A percentile compares a stretch with the other conserved stretches of the same genome.
Conservation (phyloP, 2,329 filamentous ascomycete genomes). For the Sphaerulina vaccinii region DNA sequence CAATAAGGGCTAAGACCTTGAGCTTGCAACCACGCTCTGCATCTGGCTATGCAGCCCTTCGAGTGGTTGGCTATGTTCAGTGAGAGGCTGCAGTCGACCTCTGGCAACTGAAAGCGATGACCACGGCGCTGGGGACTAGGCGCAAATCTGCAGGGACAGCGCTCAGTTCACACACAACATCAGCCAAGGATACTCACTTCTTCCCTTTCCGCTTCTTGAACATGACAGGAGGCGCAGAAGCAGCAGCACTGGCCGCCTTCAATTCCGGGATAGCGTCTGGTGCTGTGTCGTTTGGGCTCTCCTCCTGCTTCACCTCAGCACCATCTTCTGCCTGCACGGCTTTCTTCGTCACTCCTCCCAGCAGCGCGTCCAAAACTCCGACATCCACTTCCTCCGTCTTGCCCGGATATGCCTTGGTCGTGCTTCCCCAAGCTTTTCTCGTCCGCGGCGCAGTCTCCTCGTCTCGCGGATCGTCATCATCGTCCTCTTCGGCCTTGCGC, state of each 20-base stretch:
- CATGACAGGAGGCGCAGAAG: conserved; percentile 55
- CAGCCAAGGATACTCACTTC: conserved; percentile 33
- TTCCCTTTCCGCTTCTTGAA: conserved; percentile 74
- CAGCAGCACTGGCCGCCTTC: conserved; percentile 23
- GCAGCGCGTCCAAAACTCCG: conserved; percentile 62
- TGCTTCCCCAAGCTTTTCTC: conserved; percentile 47
- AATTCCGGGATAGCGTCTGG: conserved; percentile 27
- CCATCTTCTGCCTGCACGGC: conserved; percentile 34
- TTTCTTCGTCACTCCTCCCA: conserved; percentile 38
- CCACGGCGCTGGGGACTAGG: no score
- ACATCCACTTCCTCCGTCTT: conserved; percentile 50
- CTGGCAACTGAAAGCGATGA: no score
- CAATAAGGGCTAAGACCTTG: no score
- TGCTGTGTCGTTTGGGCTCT: conserved; percentile 33
- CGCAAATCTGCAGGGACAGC: no score
- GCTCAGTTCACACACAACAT: no score
- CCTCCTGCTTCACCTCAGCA: conserved; percentile 31
- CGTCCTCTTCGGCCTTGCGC: conserved; percentile 60
- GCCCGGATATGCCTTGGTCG: conserved; percentile 47
- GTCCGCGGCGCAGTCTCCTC: conserved; percentile 43
- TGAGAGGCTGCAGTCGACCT: no score
- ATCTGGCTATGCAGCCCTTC: no score
- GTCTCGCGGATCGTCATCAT: conserved; percentile 61
- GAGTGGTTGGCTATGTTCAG: no score
- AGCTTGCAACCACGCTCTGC: no score